Percentiles rank a stretch among this genome's conserved stretches.
phyloP scores from a whole-genome alignment of 331 rosid species.

The Prunus yedoensis region DNA sequence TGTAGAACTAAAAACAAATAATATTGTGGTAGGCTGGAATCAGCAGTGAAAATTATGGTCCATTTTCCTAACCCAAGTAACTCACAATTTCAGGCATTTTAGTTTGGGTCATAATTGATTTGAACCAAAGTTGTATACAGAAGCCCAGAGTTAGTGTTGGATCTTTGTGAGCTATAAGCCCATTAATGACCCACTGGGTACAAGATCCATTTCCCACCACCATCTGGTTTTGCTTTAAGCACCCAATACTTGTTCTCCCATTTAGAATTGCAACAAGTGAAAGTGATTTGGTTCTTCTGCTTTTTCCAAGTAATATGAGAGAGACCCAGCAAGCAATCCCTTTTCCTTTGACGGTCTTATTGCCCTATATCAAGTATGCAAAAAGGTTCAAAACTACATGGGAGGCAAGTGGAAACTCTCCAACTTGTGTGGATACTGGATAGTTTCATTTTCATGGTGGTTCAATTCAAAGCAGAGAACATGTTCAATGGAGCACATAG shows the following conservation, averaged over 20 bases:
- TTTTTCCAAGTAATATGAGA: neutral
- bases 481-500: conserved; percentile 12
- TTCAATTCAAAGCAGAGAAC: conserved; percentile 1
- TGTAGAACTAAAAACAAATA: too few species aligned
- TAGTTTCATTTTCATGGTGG: neutral
- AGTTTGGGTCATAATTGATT: too few species aligned
- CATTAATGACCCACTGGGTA: neutral
- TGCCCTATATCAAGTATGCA: neutral
- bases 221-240: neutral
- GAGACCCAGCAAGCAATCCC: neutral
- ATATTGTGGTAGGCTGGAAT: too few species aligned
- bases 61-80: too few species aligned
- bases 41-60: too few species aligned
- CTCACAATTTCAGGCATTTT: too few species aligned
- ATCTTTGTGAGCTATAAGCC: neutral
- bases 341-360: neutral
- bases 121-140: too few species aligned
- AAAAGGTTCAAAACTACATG: neutral
- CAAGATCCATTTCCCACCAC: neutral
- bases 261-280: neutral
- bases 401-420: conserved; percentile 3
- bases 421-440: conserved; percentile 9
- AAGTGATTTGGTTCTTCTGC: neutral
- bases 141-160: neutral
- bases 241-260: neutral